These are phyloP conservation scores for Camillea tinctor DNA, from an alignment of 2,329 filamentous ascomycete species.

Conservation along the genomic window DNA sequence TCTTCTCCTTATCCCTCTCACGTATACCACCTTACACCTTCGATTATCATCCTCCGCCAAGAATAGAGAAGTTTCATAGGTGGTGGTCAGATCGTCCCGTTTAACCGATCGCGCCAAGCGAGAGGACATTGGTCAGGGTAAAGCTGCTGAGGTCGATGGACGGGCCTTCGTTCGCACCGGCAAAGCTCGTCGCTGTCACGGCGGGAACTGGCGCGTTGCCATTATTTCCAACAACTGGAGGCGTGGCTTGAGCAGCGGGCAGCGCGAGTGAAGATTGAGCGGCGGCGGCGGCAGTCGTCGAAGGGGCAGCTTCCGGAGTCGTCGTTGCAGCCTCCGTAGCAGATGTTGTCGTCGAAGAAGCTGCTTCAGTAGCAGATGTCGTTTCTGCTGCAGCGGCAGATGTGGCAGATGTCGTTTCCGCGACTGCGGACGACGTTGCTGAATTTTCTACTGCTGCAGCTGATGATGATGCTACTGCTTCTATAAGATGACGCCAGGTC, in stretches of 20 bases:
- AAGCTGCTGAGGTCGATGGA: conserved; percentile 27
- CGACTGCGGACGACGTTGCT: not conserved
- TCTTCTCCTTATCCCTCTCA: too few relatives aligned
- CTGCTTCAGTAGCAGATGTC: not conserved
- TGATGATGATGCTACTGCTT: not conserved
- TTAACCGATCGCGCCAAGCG: conserved; percentile 24
- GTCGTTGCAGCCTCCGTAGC: not conserved
- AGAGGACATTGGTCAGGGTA: conserved; percentile 24
- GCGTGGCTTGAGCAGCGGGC: conserved; percentile 16
- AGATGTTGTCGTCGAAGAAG: not conserved
- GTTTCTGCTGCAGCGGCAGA: not conserved
- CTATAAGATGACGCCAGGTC: conserved; percentile 4
- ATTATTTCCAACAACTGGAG: conserved; percentile 10
- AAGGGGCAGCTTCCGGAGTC: not conserved
- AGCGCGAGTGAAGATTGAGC: conserved; percentile 19
- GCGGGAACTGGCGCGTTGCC: conserved; percentile 15
- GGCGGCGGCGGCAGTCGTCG: conserved; percentile 6
- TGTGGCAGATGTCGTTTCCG: not conserved
- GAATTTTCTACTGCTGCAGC: too few relatives aligned
- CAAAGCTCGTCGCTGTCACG: conserved; percentile 22
- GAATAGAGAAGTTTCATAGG: not conserved
- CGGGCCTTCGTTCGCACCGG: conserved; percentile 27
- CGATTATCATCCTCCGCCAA: not conserved
- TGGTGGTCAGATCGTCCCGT: not conserved
- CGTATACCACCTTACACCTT: too few relatives aligned